Percentiles rank a stretch among this genome's conserved stretches.
These are phyloP conservation scores for Pichia eremophila DNA, from an alignment of 805 yeast species.

Conservation along the genomic window DNA sequence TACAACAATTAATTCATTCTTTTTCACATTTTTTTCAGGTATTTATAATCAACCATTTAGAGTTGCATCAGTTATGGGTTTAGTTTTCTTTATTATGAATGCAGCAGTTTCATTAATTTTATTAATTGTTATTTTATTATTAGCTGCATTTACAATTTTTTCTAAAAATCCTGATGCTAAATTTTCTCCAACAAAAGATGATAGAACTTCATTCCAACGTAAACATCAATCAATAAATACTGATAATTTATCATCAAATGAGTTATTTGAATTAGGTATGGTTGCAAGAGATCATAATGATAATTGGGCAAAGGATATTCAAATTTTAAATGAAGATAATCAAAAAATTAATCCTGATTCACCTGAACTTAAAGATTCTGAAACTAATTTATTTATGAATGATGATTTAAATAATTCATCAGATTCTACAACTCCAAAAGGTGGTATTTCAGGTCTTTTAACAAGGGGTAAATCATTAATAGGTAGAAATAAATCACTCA, in stretches of 20 bases:
- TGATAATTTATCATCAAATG: conserved; percentile 23
- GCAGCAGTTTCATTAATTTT: conserved; percentile 80
- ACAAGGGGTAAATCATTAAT: conserved; percentile 34
- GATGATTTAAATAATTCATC: neutral
- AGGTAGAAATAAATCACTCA: conserved; percentile 13
- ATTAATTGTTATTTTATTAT: conserved; percentile 59
- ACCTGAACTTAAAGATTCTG: neutral
- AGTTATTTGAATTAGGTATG: conserved; percentile 62
- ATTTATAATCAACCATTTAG: conserved; percentile 72
- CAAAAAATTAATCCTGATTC: neutral
- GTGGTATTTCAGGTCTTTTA: conserved; percentile 30
- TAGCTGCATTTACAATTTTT: conserved; percentile 50
- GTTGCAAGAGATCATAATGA: conserved; percentile 77
- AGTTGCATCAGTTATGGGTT: conserved; percentile 82
- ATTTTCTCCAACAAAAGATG: conserved; percentile 83
- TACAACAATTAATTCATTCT: conserved; percentile 66
- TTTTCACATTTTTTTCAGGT: conserved; percentile 79
- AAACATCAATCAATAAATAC: conserved; percentile 9
- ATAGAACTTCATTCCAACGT: conserved; percentile 80
- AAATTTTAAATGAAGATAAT: conserved; percentile 28
- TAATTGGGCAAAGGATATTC: conserved; percentile 66
- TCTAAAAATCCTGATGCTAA: conserved; percentile 85
- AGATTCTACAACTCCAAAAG: conserved; percentile 12
- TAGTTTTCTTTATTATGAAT: conserved; percentile 79
- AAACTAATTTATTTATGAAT: neutral